phyloP scores from a whole-genome alignment of 192 early-diverging fungal genomes.

The Entrophospora sp. region DNA sequence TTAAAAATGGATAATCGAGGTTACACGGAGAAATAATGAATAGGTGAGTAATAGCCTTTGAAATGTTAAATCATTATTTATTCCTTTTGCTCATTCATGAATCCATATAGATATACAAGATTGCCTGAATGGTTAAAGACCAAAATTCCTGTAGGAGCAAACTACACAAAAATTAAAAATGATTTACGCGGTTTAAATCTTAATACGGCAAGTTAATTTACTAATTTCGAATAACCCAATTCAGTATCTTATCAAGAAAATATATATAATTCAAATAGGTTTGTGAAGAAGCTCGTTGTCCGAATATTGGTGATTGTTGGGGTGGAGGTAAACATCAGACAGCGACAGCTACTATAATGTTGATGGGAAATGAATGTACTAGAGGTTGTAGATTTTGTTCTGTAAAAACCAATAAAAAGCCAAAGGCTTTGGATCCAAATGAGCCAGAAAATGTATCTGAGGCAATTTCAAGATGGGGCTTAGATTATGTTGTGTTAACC shows the following conservation, averaged over 20 bases:
- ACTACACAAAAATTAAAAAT: slow-evolving; percentile 76
- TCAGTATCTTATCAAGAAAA: not conserved
- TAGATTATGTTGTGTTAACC: slow-evolving; percentile 97
- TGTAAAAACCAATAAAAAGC: slow-evolving; percentile 87
- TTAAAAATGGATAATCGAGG: no score
- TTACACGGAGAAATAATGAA: no score
- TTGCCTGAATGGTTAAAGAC: slow-evolving; percentile 95
- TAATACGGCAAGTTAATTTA: slow-evolving; percentile 47
- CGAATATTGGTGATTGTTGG: slow-evolving; percentile 99
- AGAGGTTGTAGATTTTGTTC: slow-evolving; percentile 97
- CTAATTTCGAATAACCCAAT: not conserved
- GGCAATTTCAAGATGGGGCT: slow-evolving; percentile 88
- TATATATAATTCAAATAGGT: slow-evolving; percentile 32
- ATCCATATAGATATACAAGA: slow-evolving; percentile 52
- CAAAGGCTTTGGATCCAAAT: slow-evolving; percentile 73
- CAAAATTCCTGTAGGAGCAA: slow-evolving; percentile 72
- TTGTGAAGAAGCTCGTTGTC: slow-evolving; percentile 95
- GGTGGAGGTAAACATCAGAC: slow-evolving; percentile 91
- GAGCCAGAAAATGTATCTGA: slow-evolving; percentile 91
- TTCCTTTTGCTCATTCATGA: no score
- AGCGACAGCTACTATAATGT: slow-evolving; percentile 96
- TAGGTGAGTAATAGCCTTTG: no score
- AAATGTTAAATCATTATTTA: no score
- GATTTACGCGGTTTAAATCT: slow-evolving; percentile 91
- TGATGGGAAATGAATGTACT: slow-evolving; percentile 98